Conservation (phyloP, 2,329 filamentous ascomycete genomes). For the Xylariaceae sp. region DNA sequence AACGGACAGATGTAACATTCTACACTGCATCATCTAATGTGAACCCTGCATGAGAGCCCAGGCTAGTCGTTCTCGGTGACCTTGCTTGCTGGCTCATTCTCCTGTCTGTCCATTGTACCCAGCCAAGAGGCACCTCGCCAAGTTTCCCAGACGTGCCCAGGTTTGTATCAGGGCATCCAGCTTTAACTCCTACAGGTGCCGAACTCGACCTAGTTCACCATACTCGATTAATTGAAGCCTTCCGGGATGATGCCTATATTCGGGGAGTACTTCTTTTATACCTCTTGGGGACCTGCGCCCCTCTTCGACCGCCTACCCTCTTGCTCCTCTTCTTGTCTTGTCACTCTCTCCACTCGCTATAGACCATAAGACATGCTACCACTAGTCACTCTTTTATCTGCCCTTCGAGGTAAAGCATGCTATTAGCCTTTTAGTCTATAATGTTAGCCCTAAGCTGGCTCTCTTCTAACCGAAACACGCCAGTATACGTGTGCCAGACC, state of each 20-base stretch:
- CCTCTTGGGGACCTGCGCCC: constrained; percentile 44
- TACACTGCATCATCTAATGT: constrained; percentile 13
- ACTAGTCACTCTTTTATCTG: constrained; percentile 49
- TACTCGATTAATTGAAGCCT: constrained; percentile 36
- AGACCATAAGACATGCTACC: constrained; percentile 32
- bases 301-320: constrained; percentile 39
- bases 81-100: constrained; percentile 25
- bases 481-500: constrained; percentile 33
- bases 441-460: constrained; percentile 49
- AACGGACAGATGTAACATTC: constrained; percentile 38
- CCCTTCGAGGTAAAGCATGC: constrained; percentile 33
- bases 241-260: constrained; percentile 39
- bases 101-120: constrained; percentile 33
- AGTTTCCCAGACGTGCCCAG: constrained; percentile 31
- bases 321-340: constrained; percentile 41
- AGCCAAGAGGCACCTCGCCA: constrained; percentile 36
- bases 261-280: constrained; percentile 47
- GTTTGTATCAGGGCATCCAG: constrained; percentile 46
- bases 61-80: constrained; percentile 31
- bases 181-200: constrained; percentile 47
- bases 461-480: constrained; percentile 42
- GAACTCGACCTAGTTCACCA: constrained; percentile 42
- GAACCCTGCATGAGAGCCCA: constrained; percentile 34
- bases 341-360: constrained; percentile 39
- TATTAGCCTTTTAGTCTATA: constrained; percentile 41